Conservation (phyloP, 1,284 basidiomycete species). For the Fomes fomentarius region DNA sequence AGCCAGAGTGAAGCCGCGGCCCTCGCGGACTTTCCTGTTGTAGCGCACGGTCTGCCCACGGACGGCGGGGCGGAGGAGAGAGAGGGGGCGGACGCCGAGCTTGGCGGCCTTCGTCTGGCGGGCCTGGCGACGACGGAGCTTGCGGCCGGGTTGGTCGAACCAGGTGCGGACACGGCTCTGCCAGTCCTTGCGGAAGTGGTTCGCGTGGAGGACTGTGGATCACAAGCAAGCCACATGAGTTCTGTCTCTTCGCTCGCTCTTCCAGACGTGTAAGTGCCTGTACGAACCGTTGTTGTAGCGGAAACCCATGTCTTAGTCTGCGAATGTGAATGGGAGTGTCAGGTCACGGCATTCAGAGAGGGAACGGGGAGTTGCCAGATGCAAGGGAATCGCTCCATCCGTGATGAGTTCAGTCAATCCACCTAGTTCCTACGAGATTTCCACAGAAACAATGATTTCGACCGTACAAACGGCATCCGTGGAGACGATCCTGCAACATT, state of each 20-base stretch:
- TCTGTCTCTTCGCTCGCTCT: neutral
- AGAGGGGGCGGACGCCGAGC: slow-evolving; percentile 92
- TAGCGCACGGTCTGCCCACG: slow-evolving; percentile 97
- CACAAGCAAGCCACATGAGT: slow-evolving; percentile 15
- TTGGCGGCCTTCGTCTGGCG: slow-evolving; percentile 91
- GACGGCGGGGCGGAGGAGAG: slow-evolving; percentile 95
- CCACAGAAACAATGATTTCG: slow-evolving; percentile 19
- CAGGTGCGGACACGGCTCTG: slow-evolving; percentile 93
- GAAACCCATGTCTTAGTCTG: slow-evolving; percentile 68
- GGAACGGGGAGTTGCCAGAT: slow-evolving; percentile 13
- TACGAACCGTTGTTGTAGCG: slow-evolving; percentile 78
- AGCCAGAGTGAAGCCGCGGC: slow-evolving; percentile 93
- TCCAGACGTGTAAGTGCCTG: too few relatives aligned
- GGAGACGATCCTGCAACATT: slow-evolving; percentile 24
- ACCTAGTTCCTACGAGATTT: slow-evolving; percentile 32
- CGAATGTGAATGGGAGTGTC: slow-evolving; percentile 12
- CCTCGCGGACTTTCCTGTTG: slow-evolving; percentile 98
- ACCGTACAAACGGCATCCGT: slow-evolving; percentile 19
- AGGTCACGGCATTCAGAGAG: slow-evolving; percentile 16
- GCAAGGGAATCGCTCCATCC: slow-evolving; percentile 35
- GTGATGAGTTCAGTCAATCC: slow-evolving; percentile 31
- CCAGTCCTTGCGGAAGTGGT: slow-evolving; percentile 99
- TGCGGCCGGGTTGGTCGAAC: slow-evolving; percentile 99
- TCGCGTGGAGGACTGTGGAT: slow-evolving; percentile 78
- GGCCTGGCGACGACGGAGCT: slow-evolving; percentile 93